These are phyloP conservation scores for Raphanus raphanistrum DNA, from an alignment of 345 rosid genomes.

Conservation along the genomic window DNA sequence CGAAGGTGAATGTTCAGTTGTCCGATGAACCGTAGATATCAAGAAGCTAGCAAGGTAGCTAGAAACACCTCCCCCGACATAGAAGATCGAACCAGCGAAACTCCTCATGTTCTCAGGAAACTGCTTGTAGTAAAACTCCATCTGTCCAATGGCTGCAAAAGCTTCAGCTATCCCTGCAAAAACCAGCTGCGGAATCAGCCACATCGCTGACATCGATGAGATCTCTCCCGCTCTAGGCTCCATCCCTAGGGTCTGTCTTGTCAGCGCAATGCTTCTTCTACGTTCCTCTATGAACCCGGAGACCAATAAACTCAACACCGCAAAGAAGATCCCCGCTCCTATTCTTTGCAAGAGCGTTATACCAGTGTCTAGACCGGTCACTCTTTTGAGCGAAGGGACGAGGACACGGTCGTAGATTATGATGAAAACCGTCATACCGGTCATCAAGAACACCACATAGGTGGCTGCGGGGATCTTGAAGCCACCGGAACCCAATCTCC, in stretches of 20 bases:
- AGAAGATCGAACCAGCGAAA: slow-evolving; percentile 41
- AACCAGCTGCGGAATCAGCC: slow-evolving; percentile 55
- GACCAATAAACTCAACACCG: slow-evolving; percentile 43
- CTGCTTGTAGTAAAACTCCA: slow-evolving; percentile 58
- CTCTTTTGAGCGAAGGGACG: slow-evolving; percentile 45
- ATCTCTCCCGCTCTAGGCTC: slow-evolving; percentile 46
- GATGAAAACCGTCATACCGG: slow-evolving; percentile 50
- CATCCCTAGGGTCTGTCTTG: slow-evolving; percentile 52
- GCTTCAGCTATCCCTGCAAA: slow-evolving; percentile 57
- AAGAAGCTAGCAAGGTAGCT: slow-evolving; percentile 45
- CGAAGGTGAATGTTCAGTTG: slow-evolving; percentile 29
- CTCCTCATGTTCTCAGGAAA: slow-evolving; percentile 58
- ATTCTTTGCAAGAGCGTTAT: slow-evolving; percentile 49
- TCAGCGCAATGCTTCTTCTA: slow-evolving; percentile 46
- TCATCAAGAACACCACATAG: slow-evolving; percentile 54
- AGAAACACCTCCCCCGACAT: slow-evolving; percentile 37
- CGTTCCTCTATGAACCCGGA: slow-evolving; percentile 50
- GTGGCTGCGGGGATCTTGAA: slow-evolving; percentile 59
- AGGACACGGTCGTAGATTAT: slow-evolving; percentile 54
- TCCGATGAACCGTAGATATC: slow-evolving; percentile 37
- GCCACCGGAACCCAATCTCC: slow-evolving; percentile 46
- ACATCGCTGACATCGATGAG: slow-evolving; percentile 54
- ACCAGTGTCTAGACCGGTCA: slow-evolving; percentile 49
- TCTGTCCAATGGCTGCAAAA: slow-evolving; percentile 40
- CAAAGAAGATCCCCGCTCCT: slow-evolving; percentile 48